A percentile compares a stretch with the other conserved stretches of the same genome.
Evolutionary conservation across 179 eudicot genomes (phyloP).

Genomic region (Silene coronaria): DNA sequence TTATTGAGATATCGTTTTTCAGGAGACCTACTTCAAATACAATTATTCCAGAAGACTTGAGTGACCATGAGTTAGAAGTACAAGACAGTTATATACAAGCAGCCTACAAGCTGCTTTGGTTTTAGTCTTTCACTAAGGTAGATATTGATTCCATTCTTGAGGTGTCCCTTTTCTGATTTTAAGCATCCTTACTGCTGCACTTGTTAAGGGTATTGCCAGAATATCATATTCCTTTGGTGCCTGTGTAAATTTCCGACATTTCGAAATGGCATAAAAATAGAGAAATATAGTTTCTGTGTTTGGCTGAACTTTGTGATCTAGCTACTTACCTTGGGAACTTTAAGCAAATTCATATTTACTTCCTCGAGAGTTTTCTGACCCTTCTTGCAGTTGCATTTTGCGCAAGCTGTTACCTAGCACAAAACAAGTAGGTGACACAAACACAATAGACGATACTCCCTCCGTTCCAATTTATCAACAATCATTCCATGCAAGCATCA

Average conservation of each 20-base stretch:
- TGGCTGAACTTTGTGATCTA: too few species aligned
- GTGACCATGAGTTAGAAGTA: constrained; percentile 7
- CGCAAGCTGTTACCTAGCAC: constrained; percentile 82
- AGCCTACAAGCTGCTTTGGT: constrained; percentile 6
- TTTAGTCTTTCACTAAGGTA: constrained; percentile 31
- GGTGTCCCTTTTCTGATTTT: constrained; percentile 66
- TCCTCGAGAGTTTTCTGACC: constrained; percentile 84
- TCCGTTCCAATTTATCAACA: too few species aligned
- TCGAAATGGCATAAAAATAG: background rate
- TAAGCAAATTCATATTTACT: constrained; percentile 63
- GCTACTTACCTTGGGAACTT: constrained; percentile 66
- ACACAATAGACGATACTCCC: background rate
- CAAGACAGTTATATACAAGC: constrained; percentile 19
- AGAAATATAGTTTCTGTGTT: background rate
- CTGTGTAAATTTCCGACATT: constrained; percentile 28
- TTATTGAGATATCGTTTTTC: too few species aligned
- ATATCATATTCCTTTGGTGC: constrained; percentile 86
- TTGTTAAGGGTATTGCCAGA: constrained; percentile 76
- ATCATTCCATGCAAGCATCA: background rate
- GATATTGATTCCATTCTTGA: constrained; percentile 80
- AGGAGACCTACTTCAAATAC: too few species aligned
- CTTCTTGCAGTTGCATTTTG: constrained; percentile 79
- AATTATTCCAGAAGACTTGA: background rate
- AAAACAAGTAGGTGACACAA: background rate
- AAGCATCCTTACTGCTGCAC: constrained; percentile 59